phyloP scores from a whole-genome alignment of 1,284 basidiomycete genomes.

The Hymenochaete sp. region DNA sequence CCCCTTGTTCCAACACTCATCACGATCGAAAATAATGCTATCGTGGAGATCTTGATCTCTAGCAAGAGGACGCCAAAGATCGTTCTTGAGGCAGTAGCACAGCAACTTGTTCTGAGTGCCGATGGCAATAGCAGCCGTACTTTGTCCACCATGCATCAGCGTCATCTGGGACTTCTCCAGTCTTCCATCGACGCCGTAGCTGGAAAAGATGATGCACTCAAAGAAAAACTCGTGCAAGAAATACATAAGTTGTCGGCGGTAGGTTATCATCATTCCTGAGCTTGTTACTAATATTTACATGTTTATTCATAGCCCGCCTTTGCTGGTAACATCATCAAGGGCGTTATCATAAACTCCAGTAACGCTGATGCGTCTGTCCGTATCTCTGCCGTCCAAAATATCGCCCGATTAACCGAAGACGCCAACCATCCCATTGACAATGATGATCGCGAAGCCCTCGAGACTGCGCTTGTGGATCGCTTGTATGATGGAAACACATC shows the following conservation, averaged over 20 bases:
- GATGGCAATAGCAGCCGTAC: conserved; percentile 18
- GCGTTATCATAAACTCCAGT: conserved; percentile 47
- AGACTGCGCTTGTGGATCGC: conserved; percentile 49
- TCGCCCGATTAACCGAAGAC: conserved; percentile 33
- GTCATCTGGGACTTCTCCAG: conserved; percentile 42
- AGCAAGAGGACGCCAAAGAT: not conserved
- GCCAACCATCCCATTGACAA: conserved; percentile 19
- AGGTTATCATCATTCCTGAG: not conserved
- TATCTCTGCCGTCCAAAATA: conserved; percentile 39
- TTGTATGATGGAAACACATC: conserved; percentile 52
- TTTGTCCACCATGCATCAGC: conserved; percentile 41
- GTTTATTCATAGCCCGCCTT: conserved; percentile 7
- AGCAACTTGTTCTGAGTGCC: not conserved
- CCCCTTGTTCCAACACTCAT: conserved; percentile 32
- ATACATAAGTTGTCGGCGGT: conserved; percentile 36
- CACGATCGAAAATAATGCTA: not conserved
- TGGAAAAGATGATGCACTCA: conserved; percentile 30
- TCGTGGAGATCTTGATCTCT: conserved; percentile 7
- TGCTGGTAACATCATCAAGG: conserved; percentile 18
- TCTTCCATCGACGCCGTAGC: conserved; percentile 31
- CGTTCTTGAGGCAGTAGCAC: conserved; percentile 6
- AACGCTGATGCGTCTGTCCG: conserved; percentile 45
- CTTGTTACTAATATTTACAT: not conserved
- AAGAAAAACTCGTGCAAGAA: conserved; percentile 32
- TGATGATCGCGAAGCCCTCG: conserved; percentile 38